Evolutionary conservation across 371 early-diverging fungal genomes (phyloP), one percentile per base, ranked within the genome.

Genomic region (Apophysomyces sp.): DNA sequence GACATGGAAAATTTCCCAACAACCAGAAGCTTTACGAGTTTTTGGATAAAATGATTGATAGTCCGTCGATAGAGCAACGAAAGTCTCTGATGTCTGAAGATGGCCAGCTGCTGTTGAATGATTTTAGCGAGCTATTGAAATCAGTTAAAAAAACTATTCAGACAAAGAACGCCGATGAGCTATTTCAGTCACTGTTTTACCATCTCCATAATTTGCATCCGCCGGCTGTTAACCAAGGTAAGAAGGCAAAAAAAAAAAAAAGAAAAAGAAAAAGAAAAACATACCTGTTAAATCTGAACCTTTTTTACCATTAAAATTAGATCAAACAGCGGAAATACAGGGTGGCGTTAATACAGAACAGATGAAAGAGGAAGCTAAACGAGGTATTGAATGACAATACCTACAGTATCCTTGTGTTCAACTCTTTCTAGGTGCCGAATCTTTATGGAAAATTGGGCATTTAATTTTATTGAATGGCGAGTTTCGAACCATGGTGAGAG

Each of bases 111-210:
- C 65, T 86, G 7, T 72, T 85, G 53, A 61, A 66, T n/a, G 83
- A 82, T 51, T 74, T 83, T 32, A 70, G 77, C 24, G 60, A 76
- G 30, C 61, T 87, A 11, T 39, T 85, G 15, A 58, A 63, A 3
- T 80, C 81, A 2, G 44, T 78, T 26, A 68, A 78, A 31, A 78
- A 62, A 3, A 67, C 83, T 29, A 52, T 89, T 28, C 52, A 63
- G 2, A 77, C 65, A 24, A 87, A 86, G 70, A 89, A 89, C 57
- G 66, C 64, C 41, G 82, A 87, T 34, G 86, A 87, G 54, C 62
- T 83, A 16, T 80, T 87, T 52, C 89, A 89, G 56, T 74, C 81
- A 30, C 80, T 86, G 53, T 70, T 85, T 49, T 83, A 83, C 65
- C 87, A 88, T 40, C 52, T 74, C 16, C 66, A 67, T 26, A 63